Base-by-base conservation (phyloP, 306 rosid species). In the Leucaena leucocephala region DNA sequence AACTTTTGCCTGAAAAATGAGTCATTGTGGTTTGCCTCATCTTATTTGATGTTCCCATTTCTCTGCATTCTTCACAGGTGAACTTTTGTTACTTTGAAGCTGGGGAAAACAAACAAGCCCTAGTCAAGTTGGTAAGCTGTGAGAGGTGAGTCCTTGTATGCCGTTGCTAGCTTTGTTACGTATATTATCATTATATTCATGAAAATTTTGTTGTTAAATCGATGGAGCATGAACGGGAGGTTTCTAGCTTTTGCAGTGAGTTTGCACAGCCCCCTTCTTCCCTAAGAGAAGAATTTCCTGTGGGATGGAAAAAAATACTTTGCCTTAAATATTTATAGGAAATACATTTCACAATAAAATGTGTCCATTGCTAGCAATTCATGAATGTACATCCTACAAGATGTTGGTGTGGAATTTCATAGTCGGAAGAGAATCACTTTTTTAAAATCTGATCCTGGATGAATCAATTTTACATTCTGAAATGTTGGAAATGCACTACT, bases 91-190 rank as follows among this genome's bases (percentile, higher is more conserved):
- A 94, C 82, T 88, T 79, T 65, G 98, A 94, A 91, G 97, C 97
- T 62, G 97, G 95, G 68, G 97, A 94, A 86, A 85, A 92, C 86
- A 94, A 94, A 80, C 98, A 94, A 76, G 97, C 97, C 65, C 89
- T 94, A 36, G 97, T 94, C 80, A 94, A 94, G 86, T 82, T 94
- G 90, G 97, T 92, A 80, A 65, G 88, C 17, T 94, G 97, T 88
- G 95, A 87, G 85, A 90, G 97, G 97, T 91, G 76, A 76, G 91
- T 88, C 13, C 21, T 61, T 78, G 58, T 54, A 75, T 81, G 54
- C 44, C 55, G 38, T 6, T 80, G 21, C 62, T 71, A 19, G 68
- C 72, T 64, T 66, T 45, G 73, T 77, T 80, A 19, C 59, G 58
- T 35, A n/a, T 70, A 52, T 22, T 50, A 27, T 42, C 50, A 34